Base-by-base conservation (phyloP, 495 filamentous ascomycete species). In the Penicillium roqueforti region DNA sequence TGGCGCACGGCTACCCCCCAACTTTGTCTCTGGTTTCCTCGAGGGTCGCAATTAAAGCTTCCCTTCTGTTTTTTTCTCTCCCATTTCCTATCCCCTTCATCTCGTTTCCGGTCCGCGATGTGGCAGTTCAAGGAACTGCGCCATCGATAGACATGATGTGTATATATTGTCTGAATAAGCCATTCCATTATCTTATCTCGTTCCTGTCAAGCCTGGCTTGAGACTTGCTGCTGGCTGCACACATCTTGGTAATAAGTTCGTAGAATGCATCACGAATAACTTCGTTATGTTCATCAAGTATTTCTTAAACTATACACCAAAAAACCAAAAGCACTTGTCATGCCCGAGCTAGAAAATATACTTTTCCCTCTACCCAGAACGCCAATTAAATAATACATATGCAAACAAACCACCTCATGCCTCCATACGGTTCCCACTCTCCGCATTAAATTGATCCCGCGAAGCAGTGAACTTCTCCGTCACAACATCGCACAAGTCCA, bases 1-100 rank as follows among this genome's bases (percentile, higher is more conserved):
- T 22, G 83, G 79, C 56, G 86, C 87, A 53, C 82, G 80, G 59
- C 73, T 96, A 71, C 93, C 93, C 26, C 76, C 80, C 53, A 90
- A 83, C 71, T 97, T 98, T 74, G 91, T 98, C 73, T 79, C 81
- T 56, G 90, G 91, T 28, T 98, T 98, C 79, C 77, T 97, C 66
- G 89, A 98, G 84, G 74, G 74, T 58, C 74, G 74, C 62, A 77
- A 77, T 66, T 77, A 63, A 69, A 63, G 55, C 40, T 39, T 34
- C 52, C 22, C 52, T 57, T 43, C 44, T 36, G 13, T 51, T 37
- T 58, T 53, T 44, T 37, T 50, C 47, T 59, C 56, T 51, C 51
- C 43, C 56, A 48, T 58, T 57, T 55, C 20, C 55, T 57, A 38
- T 57, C 51, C 41, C 43, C 54, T 57, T 65, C 63, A 49, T 37